phyloP scores from a whole-genome alignment of 2,329 filamentous ascomycete species.

The Aspergillus transmontanensis region DNA sequence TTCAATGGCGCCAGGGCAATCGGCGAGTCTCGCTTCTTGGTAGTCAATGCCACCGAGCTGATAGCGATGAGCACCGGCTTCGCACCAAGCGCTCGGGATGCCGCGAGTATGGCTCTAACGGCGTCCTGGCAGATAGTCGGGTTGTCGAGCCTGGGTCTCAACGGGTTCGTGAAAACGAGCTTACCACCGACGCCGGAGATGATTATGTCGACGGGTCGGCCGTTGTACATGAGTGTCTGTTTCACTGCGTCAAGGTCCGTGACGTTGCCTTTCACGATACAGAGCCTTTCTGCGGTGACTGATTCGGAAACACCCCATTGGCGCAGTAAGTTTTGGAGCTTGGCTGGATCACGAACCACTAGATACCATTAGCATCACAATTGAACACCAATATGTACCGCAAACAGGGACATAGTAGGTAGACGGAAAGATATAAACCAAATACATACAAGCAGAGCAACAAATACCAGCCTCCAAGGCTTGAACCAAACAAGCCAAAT shows the following conservation, averaged over 20 bases:
- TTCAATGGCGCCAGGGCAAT: constrained; percentile 36
- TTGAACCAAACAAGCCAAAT: constrained; percentile 46
- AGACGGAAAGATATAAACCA: neutral
- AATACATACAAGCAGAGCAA: constrained; percentile 42
- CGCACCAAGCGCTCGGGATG: constrained; percentile 9
- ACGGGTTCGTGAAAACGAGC: constrained; percentile 29
- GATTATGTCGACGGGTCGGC: constrained; percentile 44
- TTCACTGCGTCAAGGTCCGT: constrained; percentile 47
- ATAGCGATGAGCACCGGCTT: constrained; percentile 33
- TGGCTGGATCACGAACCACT: constrained; percentile 53
- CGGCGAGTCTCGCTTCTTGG: constrained; percentile 34
- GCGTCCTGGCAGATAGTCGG: constrained; percentile 37
- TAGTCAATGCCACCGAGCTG: constrained; percentile 36
- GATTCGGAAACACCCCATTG: constrained; percentile 42
- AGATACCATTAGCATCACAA: neutral
- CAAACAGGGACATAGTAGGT: neutral
- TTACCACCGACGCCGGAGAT: constrained; percentile 51
- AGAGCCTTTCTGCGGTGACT: constrained; percentile 44
- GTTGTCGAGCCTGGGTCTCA: constrained; percentile 35
- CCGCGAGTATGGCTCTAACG: constrained; percentile 30
- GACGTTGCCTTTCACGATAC: constrained; percentile 52
- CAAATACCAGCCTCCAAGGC: constrained; percentile 49
- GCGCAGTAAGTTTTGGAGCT: constrained; percentile 49
- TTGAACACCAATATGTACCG: neutral
- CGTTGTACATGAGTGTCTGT: constrained; percentile 30